phyloP scores from a whole-genome alignment of 129 eudicot species.

The Calendula officinalis region DNA sequence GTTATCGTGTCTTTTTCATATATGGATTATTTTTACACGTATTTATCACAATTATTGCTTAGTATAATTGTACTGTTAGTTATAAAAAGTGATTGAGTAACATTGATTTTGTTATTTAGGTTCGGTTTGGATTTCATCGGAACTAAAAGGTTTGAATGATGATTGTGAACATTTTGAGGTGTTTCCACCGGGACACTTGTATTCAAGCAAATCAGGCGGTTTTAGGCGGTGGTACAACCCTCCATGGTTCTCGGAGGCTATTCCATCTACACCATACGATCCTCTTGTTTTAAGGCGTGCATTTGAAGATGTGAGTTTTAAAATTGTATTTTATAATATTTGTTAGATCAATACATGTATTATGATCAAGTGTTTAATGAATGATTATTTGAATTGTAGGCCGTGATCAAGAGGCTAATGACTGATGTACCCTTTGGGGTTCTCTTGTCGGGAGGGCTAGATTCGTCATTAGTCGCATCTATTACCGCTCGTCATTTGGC shows the following conservation, averaged over 20 bases:
- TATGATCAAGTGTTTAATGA: not conserved
- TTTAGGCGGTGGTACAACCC: conserved; percentile 91
- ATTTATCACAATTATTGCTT: no score
- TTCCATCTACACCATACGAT: conserved; percentile 82
- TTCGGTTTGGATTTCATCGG: conserved; percentile 88
- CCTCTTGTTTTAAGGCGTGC: conserved; percentile 72
- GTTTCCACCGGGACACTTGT: conserved; percentile 89
- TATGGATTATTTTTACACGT: not conserved
- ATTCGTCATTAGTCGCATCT: conserved; percentile 82
- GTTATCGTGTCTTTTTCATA: not conserved
- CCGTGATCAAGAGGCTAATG: conserved; percentile 83
- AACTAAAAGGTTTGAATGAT: conserved; percentile 75
- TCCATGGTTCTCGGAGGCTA: conserved; percentile 75
- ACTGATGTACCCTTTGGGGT: conserved; percentile 98
- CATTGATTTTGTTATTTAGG: conserved; percentile 36
- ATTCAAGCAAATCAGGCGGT: conserved; percentile 71
- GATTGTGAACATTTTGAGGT: conserved; percentile 88
- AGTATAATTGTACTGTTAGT: no score
- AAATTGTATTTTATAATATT: not conserved
- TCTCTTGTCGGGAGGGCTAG: conserved; percentile 86
- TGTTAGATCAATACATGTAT: not conserved
- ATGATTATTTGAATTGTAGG: conserved; percentile 35
- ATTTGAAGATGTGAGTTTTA: conserved; percentile 64
- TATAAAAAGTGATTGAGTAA: not conserved
- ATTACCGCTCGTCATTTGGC: conserved; percentile 78